Evolutionary conservation across 257 asterid genomes (phyloP).

Genomic region (Parsonsia alboflavescens): DNA sequence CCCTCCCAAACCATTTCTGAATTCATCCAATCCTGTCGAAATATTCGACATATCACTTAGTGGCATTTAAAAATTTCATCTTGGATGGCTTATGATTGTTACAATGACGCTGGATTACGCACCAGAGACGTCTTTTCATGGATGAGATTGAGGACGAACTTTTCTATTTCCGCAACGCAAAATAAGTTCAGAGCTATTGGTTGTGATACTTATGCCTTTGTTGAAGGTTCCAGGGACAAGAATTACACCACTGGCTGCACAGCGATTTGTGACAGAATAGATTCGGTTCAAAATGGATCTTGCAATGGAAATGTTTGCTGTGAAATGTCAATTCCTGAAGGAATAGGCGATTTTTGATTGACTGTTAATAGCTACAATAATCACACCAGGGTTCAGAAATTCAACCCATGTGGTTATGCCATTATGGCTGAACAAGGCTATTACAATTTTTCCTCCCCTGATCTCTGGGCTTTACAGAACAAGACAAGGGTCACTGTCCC

Average conservation of each 20-base stretch:
- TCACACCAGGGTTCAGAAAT: slow-evolving; percentile 10
- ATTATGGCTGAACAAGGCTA: slow-evolving; percentile 24
- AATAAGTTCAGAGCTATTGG: slow-evolving; percentile 27
- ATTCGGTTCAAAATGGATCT: slow-evolving; percentile 3
- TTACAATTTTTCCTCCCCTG: slow-evolving; percentile 18
- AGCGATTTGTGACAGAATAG: slow-evolving; percentile 16
- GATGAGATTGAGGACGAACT: slow-evolving; percentile 3
- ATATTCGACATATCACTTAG: slow-evolving; percentile 20
- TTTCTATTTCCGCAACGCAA: slow-evolving; percentile 13
- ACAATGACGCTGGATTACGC: slow-evolving; percentile 3
- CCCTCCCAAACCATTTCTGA: background rate
- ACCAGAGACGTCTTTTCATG: background rate
- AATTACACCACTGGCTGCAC: slow-evolving; percentile 19
- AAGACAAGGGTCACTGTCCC: slow-evolving; percentile 11
- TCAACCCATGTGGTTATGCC: slow-evolving; percentile 31
- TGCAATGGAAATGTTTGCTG: slow-evolving; percentile 38
- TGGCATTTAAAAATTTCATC: slow-evolving; percentile 20
- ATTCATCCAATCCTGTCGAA: background rate
- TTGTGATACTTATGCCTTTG: slow-evolving; percentile 28
- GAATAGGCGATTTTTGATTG: slow-evolving; percentile 10
- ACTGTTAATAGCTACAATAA: slow-evolving; percentile 16
- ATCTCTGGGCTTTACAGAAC: slow-evolving; percentile 14
- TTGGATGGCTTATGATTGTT: slow-evolving; percentile 22
- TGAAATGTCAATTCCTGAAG: slow-evolving; percentile 27
- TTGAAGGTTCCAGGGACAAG: slow-evolving; percentile 5